These are phyloP conservation scores for Halteria grandinella DNA, from an alignment of 73 alveolate species.

Conservation along the genomic window DNA sequence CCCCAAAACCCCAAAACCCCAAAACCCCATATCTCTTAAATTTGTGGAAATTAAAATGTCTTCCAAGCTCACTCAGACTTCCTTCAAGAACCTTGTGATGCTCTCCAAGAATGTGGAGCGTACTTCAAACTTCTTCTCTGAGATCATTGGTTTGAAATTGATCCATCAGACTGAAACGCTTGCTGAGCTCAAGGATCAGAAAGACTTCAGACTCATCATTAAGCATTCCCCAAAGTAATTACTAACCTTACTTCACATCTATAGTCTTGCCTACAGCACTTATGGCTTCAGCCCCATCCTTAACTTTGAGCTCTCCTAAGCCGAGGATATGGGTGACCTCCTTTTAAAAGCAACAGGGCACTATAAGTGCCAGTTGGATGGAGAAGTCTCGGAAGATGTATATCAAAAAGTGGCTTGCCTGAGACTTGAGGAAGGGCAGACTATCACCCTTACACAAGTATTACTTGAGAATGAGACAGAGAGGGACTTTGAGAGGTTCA, in stretches of 20 bases:
- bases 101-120: conserved; percentile 23
- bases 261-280: conserved; percentile 10
- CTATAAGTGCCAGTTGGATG: conserved; percentile 27
- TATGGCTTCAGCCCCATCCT: conserved; percentile 35
- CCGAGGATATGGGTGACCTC: conserved; percentile 2
- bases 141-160: conserved; percentile 30
- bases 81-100: conserved; percentile 22
- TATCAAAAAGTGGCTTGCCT: not conserved
- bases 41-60: conserved; percentile 8
- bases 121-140: conserved; percentile 40
- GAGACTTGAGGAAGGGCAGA: conserved; percentile 23
- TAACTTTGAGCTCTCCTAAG: not conserved
- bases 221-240: conserved; percentile 26
- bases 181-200: conserved; percentile 22
- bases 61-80: conserved; percentile 3
- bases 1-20: too few relatives aligned
- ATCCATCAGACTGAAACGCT: conserved; percentile 16
- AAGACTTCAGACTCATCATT: conserved; percentile 24
- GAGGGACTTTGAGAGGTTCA: conserved; percentile 10
- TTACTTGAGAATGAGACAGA: conserved; percentile 13
- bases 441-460: not conserved
- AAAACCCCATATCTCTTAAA: not conserved
- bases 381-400: conserved; percentile 22
- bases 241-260: not conserved
- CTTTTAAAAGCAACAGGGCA: not conserved